Evolutionary conservation across 495 filamentous ascomycete genomes (phyloP).

Genomic region (Platismatia glauca): DNA sequence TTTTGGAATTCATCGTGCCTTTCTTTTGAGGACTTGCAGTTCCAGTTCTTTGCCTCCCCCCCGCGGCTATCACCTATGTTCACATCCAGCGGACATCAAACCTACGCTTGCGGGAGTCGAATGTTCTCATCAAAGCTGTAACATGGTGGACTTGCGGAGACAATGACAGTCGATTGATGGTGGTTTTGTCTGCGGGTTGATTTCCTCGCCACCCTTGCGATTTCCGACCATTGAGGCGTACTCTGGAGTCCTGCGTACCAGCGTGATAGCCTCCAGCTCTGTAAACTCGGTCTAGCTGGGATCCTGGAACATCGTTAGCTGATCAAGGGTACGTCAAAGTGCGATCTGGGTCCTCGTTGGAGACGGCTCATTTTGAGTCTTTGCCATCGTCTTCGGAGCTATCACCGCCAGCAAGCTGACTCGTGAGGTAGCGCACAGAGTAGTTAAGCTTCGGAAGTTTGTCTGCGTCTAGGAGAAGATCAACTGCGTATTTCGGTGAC

Average conservation of each 20-base stretch:
- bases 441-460: no score
- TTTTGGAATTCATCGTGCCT: no score
- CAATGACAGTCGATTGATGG: no score
- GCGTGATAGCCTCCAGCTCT: neutral
- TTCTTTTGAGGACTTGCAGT: no score
- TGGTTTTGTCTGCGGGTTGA: no score
- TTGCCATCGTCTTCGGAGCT: neutral
- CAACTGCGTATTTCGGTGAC: neutral
- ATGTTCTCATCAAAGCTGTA: neutral
- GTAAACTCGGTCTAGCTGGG: neutral
- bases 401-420: neutral
- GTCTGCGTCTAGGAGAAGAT: neutral
- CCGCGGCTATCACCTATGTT: no score
- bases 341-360: neutral
- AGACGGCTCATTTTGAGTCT: neutral
- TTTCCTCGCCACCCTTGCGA: no score
- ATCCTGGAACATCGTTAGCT: neutral
- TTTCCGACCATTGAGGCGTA: no score
- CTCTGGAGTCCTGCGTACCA: neutral
- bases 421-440: neutral
- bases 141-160: no score
- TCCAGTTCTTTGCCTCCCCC: no score
- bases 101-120: no score
- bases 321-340: neutral
- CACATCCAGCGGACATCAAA: neutral